Evolutionary conservation across 352 stramenopile species (phyloP), one percentile per base, ranked within the genome.

Genomic region (Phytopythium ostracodes): DNA sequence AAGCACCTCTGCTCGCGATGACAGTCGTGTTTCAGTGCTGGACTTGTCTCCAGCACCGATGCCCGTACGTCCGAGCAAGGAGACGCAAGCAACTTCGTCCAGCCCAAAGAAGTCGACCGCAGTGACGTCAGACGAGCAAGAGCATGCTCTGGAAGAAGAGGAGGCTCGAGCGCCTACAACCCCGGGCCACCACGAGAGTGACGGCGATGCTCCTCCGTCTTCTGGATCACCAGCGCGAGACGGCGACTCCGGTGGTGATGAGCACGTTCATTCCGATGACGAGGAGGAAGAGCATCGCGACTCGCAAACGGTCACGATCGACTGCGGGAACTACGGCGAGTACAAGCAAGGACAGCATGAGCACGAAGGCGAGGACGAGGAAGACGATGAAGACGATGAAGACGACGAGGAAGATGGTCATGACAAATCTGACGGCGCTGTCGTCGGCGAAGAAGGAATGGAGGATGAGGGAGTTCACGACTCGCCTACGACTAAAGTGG

Each of bases 291-390:
- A 65, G 7, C n/a, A 60, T 47, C 55, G 57, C 14, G 43, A 71
- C 18, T 31, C 72, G 3, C 38, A 66, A 60, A 47, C 22, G 14
- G 83, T 75, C 35, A 88, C 80, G 11, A 76, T 89, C 42, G 78
- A 88, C 27, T 65, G 65, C 46, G 80, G 76, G 44, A 87, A 84
- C 42, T 75, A 82, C 33, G 38, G 56, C 27, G 56, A 84, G 53
- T 84, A 81, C 59, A 80, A 79, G 47, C 18, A 59, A 42, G 56
- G 42, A 2, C 22, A 70, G 20, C 40, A 59, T 10, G 63, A 71
- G 3, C 66, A 76, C 15, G 46, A 66, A 31, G 50, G 65, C 24
- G 63, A 68, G 42, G 25, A 51, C 27, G 59, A 57, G 10, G 55
- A 57, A 17, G 44, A 52, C 42, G 25, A 58, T 12, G 33, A 56